These are phyloP conservation scores for Crithidia bombi DNA, from an alignment of 208 protist genomes.

Conservation along the genomic window DNA sequence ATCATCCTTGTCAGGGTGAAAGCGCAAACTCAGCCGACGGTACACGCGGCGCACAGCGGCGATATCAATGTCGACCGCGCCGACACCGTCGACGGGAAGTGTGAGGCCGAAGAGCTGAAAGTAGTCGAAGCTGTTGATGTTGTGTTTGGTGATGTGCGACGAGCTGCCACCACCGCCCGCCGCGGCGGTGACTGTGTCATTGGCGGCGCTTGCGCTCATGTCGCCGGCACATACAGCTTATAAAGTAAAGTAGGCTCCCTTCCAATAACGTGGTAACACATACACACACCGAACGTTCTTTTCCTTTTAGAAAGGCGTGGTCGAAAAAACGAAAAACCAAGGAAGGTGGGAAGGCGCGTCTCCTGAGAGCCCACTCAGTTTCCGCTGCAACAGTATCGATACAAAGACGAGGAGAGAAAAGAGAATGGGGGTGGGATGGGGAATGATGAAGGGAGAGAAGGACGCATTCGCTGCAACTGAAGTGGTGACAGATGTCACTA, in stretches of 20 bases:
- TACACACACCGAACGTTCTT: no score
- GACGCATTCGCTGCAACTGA: no score
- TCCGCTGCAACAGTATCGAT: no score
- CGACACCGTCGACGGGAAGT: background rate
- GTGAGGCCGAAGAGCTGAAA: constrained; percentile 69
- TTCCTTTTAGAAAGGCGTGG: no score
- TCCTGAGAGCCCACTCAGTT: no score
- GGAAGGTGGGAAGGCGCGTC: no score
- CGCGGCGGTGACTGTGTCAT: background rate
- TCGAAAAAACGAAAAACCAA: no score
- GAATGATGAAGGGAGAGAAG: no score
- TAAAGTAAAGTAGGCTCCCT: constrained; percentile 6
- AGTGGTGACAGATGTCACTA: no score
- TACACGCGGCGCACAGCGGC: constrained; percentile 43
- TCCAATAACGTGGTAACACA: no score
- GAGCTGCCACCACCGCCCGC: background rate
- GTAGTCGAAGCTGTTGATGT: constrained; percentile 50
- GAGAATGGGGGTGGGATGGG: no score
- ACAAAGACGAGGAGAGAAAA: no score
- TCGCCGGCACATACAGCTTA: background rate
- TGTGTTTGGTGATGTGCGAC: constrained; percentile 60
- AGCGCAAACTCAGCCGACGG: constrained; percentile 73
- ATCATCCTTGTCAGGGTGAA: constrained; percentile 88
- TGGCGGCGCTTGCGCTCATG: background rate
- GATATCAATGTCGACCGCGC: constrained; percentile 24